Evolutionary conservation across 2,329 filamentous ascomycete genomes (phyloP), one percentile per base, ranked within the genome.

Genomic region (Byssoonygena ceratinophila): DNA sequence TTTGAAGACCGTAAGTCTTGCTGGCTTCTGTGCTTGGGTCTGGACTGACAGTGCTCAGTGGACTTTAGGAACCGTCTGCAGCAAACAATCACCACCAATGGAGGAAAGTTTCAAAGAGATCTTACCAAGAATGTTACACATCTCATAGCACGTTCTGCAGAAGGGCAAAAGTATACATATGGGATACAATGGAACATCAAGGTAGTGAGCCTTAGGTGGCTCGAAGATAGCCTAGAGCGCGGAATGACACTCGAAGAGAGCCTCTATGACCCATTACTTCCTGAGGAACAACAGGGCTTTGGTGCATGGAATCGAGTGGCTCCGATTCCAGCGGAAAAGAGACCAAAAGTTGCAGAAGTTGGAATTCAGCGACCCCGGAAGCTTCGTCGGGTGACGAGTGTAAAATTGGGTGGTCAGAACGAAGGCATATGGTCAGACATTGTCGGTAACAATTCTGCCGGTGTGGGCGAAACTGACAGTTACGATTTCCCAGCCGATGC

Each of bases 351-450:
- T 67, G 75, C 60, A 66, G 71, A 71, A 9, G 69, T 20, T 43
- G 11, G 16, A 20, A 78, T 82, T 37, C 76, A 78, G 7, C 82
- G 84, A 3, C 80, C 81, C 57, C 80, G 89, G 59, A 97, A 96
- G 70, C 70, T 98, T 59, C 82, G 92, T 59, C 85, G 90, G 61
- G 89, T 87, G 4, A 86, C 90, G 20, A 96, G 90, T 67, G 82
- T 84, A 63, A 91, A 88, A 65, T 73, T 97, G 29, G 83, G 78
- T 54, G 85, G 77, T 46, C 89, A 96, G 62, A 84, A 83, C 59
- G 82, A 90, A 60, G 82, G 81, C 25, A 77, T 97, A n/a, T 97
- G 91, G 91, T 84, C 84, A 4, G 87, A 94, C 61, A 94, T 98
- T 54, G 78, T 92, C 22, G 81, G 81, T 52, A 62, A 60, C 14